Percentiles rank a stretch among this genome's conserved stretches.
phyloP scores from a whole-genome alignment of 768 basidiomycete species.

The Floccularia luteovirens region DNA sequence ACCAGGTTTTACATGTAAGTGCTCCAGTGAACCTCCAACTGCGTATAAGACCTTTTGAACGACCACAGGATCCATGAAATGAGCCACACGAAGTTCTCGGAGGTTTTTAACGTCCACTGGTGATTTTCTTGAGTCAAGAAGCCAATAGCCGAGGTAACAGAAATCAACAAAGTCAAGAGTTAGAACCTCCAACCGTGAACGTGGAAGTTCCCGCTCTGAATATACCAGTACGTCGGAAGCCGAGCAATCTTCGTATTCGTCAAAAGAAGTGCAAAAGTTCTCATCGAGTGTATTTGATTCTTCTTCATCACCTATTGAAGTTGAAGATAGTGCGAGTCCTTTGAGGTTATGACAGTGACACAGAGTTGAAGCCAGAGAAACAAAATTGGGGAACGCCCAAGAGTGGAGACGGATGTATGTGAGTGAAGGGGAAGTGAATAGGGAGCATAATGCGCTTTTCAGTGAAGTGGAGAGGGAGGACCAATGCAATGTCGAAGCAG shows the following conservation, averaged over 20 bases:
- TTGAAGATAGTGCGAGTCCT: slow-evolving; percentile 26
- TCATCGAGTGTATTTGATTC: slow-evolving; percentile 1
- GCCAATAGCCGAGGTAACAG: slow-evolving; percentile 27
- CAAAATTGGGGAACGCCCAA: slow-evolving; percentile 29
- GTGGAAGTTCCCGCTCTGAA: too few relatives aligned
- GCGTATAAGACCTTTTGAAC: slow-evolving; percentile 26
- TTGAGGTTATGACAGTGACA: slow-evolving; percentile 24
- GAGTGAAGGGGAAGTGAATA: slow-evolving; percentile 25
- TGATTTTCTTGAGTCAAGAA: slow-evolving; percentile 21
- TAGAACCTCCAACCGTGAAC: slow-evolving; percentile 23
- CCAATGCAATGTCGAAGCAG: slow-evolving; percentile 28
- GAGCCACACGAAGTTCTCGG: slow-evolving; percentile 33
- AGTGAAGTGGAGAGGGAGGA: slow-evolving; percentile 24
- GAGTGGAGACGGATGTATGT: slow-evolving; percentile 30
- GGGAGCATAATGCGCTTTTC: slow-evolving; percentile 23
- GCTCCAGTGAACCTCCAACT: slow-evolving; percentile 27
- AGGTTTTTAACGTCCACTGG: slow-evolving; percentile 26
- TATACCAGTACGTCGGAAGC: too few relatives aligned
- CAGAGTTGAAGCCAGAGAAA: slow-evolving; percentile 23
- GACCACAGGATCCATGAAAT: slow-evolving; percentile 26
- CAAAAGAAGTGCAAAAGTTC: not conserved
- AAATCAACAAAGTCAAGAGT: slow-evolving; percentile 33
- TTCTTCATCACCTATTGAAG: slow-evolving; percentile 21
- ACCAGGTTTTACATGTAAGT: slow-evolving; percentile 37
- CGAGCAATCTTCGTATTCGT: not conserved